Conservation (phyloP, 2,329 filamentous ascomycete species). For the Penicillium sp. region DNA sequence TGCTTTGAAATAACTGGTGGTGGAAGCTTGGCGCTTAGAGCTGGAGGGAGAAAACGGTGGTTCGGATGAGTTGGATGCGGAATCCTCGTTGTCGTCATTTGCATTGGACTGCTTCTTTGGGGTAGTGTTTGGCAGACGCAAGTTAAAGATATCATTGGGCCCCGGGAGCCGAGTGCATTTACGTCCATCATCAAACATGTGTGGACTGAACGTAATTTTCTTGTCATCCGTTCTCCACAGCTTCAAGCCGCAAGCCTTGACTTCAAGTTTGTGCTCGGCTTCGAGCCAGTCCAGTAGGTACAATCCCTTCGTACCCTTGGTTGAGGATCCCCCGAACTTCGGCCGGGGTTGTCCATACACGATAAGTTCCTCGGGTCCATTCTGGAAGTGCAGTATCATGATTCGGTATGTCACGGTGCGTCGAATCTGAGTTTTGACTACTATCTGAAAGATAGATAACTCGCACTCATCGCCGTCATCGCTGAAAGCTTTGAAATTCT, state of each 20-base stretch:
- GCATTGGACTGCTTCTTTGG: not conserved
- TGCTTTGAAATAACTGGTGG: not conserved
- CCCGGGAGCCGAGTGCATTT: not conserved
- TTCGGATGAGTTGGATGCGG: not conserved
- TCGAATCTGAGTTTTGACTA: not conserved
- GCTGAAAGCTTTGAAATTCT: not conserved
- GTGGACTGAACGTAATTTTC: not conserved
- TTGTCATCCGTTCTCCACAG: not conserved
- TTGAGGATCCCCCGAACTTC: not conserved
- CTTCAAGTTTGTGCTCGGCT: not conserved
- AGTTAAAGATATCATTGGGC: not conserved
- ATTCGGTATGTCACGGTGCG: not conserved
- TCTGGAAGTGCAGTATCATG: not conserved
- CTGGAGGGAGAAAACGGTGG: not conserved
- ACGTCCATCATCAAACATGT: not conserved
- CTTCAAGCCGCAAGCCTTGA: not conserved
- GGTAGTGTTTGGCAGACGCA: not conserved
- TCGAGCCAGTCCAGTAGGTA: not conserved
- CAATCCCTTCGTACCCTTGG: not conserved
- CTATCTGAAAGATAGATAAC: not conserved
- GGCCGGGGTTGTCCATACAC: not conserved
- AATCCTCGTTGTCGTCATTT: not conserved
- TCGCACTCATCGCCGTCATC: not conserved
- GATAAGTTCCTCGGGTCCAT: not conserved
- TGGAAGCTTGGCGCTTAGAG: not conserved